Base-by-base conservation (phyloP, 805 yeast genomes). In the Metschnikowia anglica region DNA sequence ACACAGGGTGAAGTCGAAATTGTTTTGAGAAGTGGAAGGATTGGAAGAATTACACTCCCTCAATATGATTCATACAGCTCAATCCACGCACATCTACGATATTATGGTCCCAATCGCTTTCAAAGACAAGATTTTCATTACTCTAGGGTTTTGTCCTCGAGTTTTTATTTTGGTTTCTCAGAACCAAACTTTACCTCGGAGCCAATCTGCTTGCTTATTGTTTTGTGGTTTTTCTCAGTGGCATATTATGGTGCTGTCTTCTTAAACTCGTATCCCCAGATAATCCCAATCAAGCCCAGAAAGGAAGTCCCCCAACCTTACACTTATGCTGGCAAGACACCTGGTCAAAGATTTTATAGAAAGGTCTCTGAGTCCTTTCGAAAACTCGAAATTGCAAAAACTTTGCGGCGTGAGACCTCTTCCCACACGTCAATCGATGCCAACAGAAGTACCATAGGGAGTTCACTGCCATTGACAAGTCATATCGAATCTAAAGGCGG, bases 21-120 rank as follows among this genome's bases (percentile, higher is more conserved):
- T 8, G 1, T 37, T 5, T 19, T 37, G 32, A 37, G 19, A 6
- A 13, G 19, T 2, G 20, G 19, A 7, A 29, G 16, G 3, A 21
- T 4, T 3, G 15, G 27, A 17, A 21, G 8, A 12, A 8, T 8
- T 5, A 9, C 20, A 3, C 8, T 15, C 15, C 19, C 15, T 2
- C 13, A 21, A 8, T 12, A 10, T 16, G 13, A 16, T 4, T 28
- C 34, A 15, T 37, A 18, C 13, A 9, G 6, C 10, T 37, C 40
- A 9, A 13, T 10, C n/a, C 43, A 16, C 28, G 39, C 35, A 13
- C 36, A n/a, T 6, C 13, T 29, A 16, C 39, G 39, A 10, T 41
- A 35, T 15, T 29, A n/a, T 20, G 44, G 44, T 11, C 18, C 32
- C 20, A 41, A 29, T 35, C 39, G 44, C 18, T 24, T 41, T 15